These are phyloP conservation scores for Taiozyma sp. DNA, from an alignment of 1,139 yeast genomes.

Conservation along the genomic window DNA sequence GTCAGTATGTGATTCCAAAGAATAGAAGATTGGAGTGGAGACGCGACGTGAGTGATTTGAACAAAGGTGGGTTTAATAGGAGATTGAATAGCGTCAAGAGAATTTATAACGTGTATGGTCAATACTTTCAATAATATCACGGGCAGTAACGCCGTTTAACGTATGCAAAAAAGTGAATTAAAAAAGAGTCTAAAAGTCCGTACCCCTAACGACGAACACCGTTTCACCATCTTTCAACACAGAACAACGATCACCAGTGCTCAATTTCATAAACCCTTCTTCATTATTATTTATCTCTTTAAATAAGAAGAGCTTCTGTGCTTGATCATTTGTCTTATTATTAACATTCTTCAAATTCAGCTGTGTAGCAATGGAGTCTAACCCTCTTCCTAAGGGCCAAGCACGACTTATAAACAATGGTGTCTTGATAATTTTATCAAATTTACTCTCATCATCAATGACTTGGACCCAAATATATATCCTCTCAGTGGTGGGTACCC, in stretches of 20 bases:
- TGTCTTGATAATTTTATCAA: slow-evolving; percentile 25
- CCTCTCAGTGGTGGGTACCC: slow-evolving; percentile 50
- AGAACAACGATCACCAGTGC: slow-evolving; percentile 40
- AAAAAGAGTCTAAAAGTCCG: slow-evolving; percentile 5
- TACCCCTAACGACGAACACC: slow-evolving; percentile 56
- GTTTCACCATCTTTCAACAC: slow-evolving; percentile 46
- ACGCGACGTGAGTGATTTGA: slow-evolving; percentile 51
- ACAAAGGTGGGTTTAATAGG: slow-evolving; percentile 30
- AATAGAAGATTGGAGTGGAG: slow-evolving; percentile 45
- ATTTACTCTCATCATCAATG: slow-evolving; percentile 31
- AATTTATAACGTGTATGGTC: slow-evolving; percentile 28
- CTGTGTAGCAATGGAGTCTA: slow-evolving; percentile 61
- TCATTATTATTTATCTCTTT: slow-evolving; percentile 25
- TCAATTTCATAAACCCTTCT: slow-evolving; percentile 29
- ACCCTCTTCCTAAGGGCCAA: slow-evolving; percentile 76
- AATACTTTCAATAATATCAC: slow-evolving; percentile 1
- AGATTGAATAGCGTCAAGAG: slow-evolving; percentile 44
- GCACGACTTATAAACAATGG: slow-evolving; percentile 52
- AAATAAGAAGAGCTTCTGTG: slow-evolving; percentile 28
- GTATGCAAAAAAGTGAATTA: too few relatives aligned
- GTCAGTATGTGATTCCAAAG: slow-evolving; percentile 44
- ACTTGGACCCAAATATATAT: slow-evolving; percentile 59
- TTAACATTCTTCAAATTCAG: slow-evolving; percentile 54
- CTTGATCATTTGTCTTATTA: slow-evolving; percentile 39
- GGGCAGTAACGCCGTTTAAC: too few relatives aligned